phyloP scores from a whole-genome alignment of 768 basidiomycete species.

The Galerina sulciceps region DNA sequence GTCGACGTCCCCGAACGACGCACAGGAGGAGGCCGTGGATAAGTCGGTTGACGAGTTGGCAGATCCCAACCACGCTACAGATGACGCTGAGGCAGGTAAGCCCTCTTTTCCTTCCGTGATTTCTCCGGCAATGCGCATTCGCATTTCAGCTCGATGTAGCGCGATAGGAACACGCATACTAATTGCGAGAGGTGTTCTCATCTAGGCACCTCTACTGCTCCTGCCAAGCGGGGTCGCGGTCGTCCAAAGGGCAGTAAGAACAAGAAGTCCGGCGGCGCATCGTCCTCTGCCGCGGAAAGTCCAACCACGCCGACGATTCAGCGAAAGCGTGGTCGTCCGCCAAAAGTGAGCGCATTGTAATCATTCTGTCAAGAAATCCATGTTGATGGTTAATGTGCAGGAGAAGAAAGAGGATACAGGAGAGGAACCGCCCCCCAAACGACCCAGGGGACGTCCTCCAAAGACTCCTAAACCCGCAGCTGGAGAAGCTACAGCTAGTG shows the following conservation, averaged over 20 bases:
- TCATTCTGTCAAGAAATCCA: conserved; percentile 12
- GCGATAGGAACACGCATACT: conserved; percentile 22
- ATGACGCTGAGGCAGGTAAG: conserved; percentile 46
- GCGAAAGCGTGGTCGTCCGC: conserved; percentile 70
- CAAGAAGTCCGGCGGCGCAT: conserved; percentile 44
- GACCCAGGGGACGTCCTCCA: conserved; percentile 76
- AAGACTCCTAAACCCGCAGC: conserved; percentile 61
- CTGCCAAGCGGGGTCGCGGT: conserved; percentile 79
- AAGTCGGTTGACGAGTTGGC: conserved; percentile 63
- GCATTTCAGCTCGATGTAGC: conserved; percentile 25
- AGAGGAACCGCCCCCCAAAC: conserved; percentile 61
- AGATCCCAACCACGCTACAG: conserved; percentile 42
- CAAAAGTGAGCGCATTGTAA: conserved; percentile 51
- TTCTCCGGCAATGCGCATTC: conserved; percentile 30
- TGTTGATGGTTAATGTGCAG: conserved; percentile 29
- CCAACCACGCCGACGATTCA: conserved; percentile 39
- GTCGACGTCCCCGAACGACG: conserved; percentile 63
- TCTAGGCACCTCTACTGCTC: conserved; percentile 43
- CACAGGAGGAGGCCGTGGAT: conserved; percentile 57
- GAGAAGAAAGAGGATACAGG: conserved; percentile 48
- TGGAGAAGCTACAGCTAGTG: conserved; percentile 36
- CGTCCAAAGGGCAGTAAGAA: conserved; percentile 90
- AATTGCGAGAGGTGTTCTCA: conserved; percentile 22
- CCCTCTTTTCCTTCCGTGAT: conserved; percentile 28
- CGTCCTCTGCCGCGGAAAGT: conserved; percentile 34